Evolutionary conservation across 768 basidiomycete species (phyloP).

Genomic region (Auriscalpium orientale): DNA sequence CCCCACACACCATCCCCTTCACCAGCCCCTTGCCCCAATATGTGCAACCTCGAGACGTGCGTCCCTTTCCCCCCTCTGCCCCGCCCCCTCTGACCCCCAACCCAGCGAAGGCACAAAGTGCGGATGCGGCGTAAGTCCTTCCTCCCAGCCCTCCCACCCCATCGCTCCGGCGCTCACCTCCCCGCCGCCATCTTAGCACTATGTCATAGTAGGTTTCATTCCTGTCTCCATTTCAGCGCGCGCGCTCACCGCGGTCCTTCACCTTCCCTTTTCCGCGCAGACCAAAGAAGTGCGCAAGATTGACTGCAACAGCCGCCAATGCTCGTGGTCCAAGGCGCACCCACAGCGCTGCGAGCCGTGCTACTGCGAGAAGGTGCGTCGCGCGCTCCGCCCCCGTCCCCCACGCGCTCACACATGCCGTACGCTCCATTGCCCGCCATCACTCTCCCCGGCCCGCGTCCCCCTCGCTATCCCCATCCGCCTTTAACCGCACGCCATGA

Average conservation of each 20-base stretch:
- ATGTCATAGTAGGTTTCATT: conserved; percentile 48
- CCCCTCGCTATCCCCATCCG: too few species aligned
- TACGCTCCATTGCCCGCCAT: too few species aligned
- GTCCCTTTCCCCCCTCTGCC: conserved; percentile 13
- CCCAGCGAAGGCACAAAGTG: conserved; percentile 66
- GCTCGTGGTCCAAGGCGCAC: conserved; percentile 34
- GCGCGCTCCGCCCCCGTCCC: background rate
- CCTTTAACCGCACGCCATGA: too few species aligned
- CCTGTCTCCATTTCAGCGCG: conserved; percentile 4
- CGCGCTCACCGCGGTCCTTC: conserved; percentile 1
- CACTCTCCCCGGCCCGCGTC: too few species aligned
- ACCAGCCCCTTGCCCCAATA: conserved; percentile 9
- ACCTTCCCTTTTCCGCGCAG: conserved; percentile 24
- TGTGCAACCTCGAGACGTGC: conserved; percentile 35
- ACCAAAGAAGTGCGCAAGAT: conserved; percentile 42
- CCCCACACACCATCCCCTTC: background rate
- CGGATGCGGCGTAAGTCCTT: conserved; percentile 50
- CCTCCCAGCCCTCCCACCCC: conserved; percentile 4
- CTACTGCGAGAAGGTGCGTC: conserved; percentile 36
- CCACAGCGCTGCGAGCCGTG: conserved; percentile 34
- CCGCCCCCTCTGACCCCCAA: conserved; percentile 10
- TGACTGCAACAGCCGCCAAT: conserved; percentile 46
- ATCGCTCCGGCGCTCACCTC: conserved; percentile 18
- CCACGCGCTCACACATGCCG: too few species aligned
- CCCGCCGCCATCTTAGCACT: conserved; percentile 40